phyloP scores from a whole-genome alignment of 2,329 filamentous ascomycete species.

The Fusarium abutilonis region DNA sequence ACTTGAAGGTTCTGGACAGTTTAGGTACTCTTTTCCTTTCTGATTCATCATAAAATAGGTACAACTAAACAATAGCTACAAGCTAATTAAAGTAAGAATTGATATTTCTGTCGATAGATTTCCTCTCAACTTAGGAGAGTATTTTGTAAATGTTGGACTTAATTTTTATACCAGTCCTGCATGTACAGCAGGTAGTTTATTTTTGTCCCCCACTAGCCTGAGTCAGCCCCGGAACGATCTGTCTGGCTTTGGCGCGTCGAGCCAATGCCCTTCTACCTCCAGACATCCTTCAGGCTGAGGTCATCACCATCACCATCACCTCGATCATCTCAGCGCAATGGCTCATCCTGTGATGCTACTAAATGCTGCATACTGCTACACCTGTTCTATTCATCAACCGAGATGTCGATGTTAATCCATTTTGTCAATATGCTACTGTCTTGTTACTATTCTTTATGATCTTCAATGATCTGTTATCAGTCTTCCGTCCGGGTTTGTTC shows the following conservation, averaged over 20 bases:
- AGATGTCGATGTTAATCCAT: background rate
- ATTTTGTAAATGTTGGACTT: too few species aligned
- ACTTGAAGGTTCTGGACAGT: too few species aligned
- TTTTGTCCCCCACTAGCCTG: background rate
- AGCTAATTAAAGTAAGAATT: too few species aligned
- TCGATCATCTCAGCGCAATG: conserved; percentile 8
- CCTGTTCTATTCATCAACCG: background rate
- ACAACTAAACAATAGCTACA: too few species aligned
- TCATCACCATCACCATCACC: conserved; percentile 28
- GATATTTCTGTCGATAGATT: too few species aligned
- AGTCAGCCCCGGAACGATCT: conserved; percentile 17
- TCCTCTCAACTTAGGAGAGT: too few species aligned
- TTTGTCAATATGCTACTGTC: background rate
- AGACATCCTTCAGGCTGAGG: conserved; percentile 29
- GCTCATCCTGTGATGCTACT: conserved; percentile 3
- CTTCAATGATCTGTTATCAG: conserved; percentile 5
- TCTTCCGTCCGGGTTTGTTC: conserved; percentile 6
- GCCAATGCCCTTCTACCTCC: conserved; percentile 23
- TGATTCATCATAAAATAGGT: too few species aligned
- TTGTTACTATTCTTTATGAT: conserved; percentile 1
- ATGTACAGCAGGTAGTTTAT: too few species aligned
- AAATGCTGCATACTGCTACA: background rate
- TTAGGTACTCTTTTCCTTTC: too few species aligned
- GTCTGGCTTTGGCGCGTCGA: conserved; percentile 18
- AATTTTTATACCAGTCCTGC: too few species aligned